Base-by-base conservation (phyloP, 331 rosid genomes). In the Arachis monticola region DNA sequence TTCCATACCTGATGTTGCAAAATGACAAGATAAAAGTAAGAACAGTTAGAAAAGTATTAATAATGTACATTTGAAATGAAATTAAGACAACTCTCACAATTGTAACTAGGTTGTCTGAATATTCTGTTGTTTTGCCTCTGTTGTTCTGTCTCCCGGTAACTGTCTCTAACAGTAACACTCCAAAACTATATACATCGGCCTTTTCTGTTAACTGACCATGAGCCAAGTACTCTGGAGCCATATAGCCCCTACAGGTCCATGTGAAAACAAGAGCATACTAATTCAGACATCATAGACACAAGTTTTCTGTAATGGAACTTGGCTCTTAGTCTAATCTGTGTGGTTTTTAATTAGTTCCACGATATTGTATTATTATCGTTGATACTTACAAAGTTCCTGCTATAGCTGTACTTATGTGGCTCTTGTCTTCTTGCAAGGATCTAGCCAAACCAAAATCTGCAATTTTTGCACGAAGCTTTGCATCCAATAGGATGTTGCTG, bases 361-460 rank as follows among this genome's bases (percentile, higher is more conserved):
- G 32, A 80, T 17, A 45, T 7, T 6, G 27, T 61, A 17, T 13
- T 30, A 71, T 51, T 9, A 45, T 8, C 17, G 5, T 17, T 50
- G 41, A 60, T 44, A 53, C 92, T 78, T 77, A 93, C 97, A 93
- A 55, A 10, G 97, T 90, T 79, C 98, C 97, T 58, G 96, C 98
- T 64, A 93, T 87, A 60, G 89, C 96, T 2, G 99, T 94, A 75
- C 97, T 94, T 46, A 94, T 92, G 76, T 94, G 99, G 67, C 96
- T 92, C 84, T 90, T 69, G 70, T 92, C 96, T 67, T 88, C 97
- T 79, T 90, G 89, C 64, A 92, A 94, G 67, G 96, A 85, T 71
- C 96, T 85, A 7, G 99, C 99, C 80, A 91, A 84, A 68, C 99
- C 99, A 70, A 94, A 94, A 86, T 94, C 99, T 5, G 99, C 99